Base-by-base conservation (phyloP, 164 flowering plant species). In the Buxus sempervirens region DNA sequence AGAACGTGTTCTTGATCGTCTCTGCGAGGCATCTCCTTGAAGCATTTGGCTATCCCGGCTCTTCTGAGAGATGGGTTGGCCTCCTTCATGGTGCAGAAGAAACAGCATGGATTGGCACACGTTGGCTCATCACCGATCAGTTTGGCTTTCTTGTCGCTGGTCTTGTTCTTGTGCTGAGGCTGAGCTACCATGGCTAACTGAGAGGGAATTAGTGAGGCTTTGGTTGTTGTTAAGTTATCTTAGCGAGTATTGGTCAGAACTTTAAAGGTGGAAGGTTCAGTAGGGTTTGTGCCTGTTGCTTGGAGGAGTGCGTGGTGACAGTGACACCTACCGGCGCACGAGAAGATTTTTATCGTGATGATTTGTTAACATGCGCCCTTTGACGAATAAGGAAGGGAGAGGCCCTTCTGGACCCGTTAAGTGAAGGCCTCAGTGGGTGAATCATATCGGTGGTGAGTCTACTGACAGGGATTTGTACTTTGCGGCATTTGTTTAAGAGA, bases 1-100 rank as follows among this genome's bases (percentile, higher is more conserved):
- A 90, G 77, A 24, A 90, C 90, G 22, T 73, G 86, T 55, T 84
- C 83, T 70, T 83, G 76, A 62, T 82, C 82, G 58, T 85, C 86
- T 51, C 28, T 63, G 16, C 45, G 68, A 13, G 88, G 84, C 45
- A 89, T 73, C 56, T 84, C 79, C 57, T 64, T 75, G 78, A 93
- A 86, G 73, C 81, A 84, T 14, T 76, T 76, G 56, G 76, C 61
- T 3, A 90, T 61, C 26, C 77, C 66, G 0, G 81, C 72, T 77
- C 76, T 78, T 66, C 91, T 78, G 20, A 67, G 45, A 18, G 76
- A 62, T 49, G 83, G 71, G 68, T 86, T 73, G 60, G 77, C 64
- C 41, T 92, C 91, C 64, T 81, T 75, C 89, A 89, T 81, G 75
- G 72, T 64, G 74, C 98, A 88, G 73, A 90, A 92, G 86, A 92